phyloP scores from a whole-genome alignment of 2,329 filamentous ascomycete species.

The Basipetospora chlamydospora region DNA sequence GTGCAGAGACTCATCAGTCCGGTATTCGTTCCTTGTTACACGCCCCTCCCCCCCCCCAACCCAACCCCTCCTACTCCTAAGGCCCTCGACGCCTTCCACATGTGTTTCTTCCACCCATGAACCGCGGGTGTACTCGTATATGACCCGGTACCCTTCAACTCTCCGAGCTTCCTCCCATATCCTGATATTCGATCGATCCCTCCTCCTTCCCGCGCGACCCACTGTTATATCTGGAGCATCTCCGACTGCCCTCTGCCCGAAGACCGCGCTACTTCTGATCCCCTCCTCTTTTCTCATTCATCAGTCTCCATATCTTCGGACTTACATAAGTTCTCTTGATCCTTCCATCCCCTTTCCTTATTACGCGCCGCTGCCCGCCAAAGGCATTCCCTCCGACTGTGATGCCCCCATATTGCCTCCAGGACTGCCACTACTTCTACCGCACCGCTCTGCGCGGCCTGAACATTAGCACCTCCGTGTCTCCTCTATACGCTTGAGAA shows the following conservation, averaged over 20 bases:
- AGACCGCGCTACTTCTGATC: slow-evolving; percentile 2
- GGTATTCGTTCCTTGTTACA: too few species aligned
- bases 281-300: not conserved
- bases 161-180: too few species aligned
- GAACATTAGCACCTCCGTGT: slow-evolving; percentile 66
- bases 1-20: too few species aligned
- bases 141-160: not conserved
- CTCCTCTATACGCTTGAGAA: slow-evolving; percentile 54
- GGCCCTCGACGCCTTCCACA: too few species aligned
- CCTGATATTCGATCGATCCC: not conserved
- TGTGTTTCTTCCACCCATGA: too few species aligned
- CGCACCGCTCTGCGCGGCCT: slow-evolving; percentile 77
- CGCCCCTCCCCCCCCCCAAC: too few species aligned
- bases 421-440: slow-evolving; percentile 90
- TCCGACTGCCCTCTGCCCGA: not conserved
- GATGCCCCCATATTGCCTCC: slow-evolving; percentile 71
- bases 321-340: too few species aligned
- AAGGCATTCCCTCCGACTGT: slow-evolving; percentile 23
- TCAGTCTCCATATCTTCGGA: too few species aligned
- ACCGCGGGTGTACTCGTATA: too few species aligned
- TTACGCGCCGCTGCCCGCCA: too few species aligned
- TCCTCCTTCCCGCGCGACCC: not conserved
- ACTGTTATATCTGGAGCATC: not conserved
- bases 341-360: slow-evolving; percentile 10
- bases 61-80: too few species aligned